Base-by-base conservation (phyloP, 2,329 filamentous ascomycete genomes). In the Beauveria scarabaeidicola region DNA sequence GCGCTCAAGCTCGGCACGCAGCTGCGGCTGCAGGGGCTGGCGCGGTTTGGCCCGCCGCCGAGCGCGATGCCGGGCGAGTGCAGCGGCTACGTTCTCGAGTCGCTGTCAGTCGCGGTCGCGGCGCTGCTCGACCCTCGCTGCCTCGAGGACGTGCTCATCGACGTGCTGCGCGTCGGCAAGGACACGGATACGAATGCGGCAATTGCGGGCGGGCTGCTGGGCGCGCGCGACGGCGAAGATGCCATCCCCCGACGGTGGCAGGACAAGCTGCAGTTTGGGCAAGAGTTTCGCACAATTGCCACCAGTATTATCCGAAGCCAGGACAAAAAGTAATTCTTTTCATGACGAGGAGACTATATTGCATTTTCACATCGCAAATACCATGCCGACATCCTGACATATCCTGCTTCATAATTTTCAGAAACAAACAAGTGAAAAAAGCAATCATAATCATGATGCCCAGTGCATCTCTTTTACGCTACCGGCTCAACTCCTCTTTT, bases 141-240 rank as follows among this genome's bases (percentile, higher is more conserved):
- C 9, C 62, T 78, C 5, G 76, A 76, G 51, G 75, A 78, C n/a
- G 64, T 78, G 10, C 59, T 80, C 4, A 70, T 79, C 0, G 76
- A 79, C 63, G 72, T 79, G 21, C 74, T 79, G 8, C 64, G 74
- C 4, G 67, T 79, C 36, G 77, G 78, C 1, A 65, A 64, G 17
- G 77, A 80, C 59, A 75, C 76, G 0, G 78, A 80, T 61, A 78
- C 77, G 0, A 79, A 79, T 58, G 76, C 64, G 0, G 77, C 77
- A 0, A 72, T 79, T 46, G 75, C 77, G 0, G 77, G 77, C 1
- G 77, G 77, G 0, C 62, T 79, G 3, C 60, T 80, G 2, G 77
- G 77, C 0, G 77, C 76, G 1, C 66, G 75, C 27, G 75, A 78
- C 52, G 78, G 78, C 3, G 66, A 71, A 3, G 66, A 70, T 2